Conservation (phyloP, 805 yeast genomes). For the Kazachstania bromeliacearum region DNA sequence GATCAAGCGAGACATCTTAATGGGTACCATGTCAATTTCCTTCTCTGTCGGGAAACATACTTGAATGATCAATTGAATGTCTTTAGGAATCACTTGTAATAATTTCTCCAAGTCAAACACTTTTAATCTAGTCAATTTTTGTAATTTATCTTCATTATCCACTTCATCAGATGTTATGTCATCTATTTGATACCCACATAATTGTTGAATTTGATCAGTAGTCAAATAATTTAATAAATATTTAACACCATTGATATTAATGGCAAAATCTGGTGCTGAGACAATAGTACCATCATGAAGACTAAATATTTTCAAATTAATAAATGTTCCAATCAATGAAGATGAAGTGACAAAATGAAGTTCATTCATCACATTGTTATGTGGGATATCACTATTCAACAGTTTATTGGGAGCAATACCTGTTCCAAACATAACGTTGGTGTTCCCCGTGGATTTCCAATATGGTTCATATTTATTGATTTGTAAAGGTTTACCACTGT, state of each 20-base stretch:
- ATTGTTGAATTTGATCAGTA: conserved; percentile 25
- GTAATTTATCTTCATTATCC: conserved; percentile 21
- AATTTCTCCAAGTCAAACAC: conserved; percentile 54
- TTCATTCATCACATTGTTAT: not conserved
- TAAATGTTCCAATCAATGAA: conserved; percentile 74
- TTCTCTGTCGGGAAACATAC: conserved; percentile 62
- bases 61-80: conserved; percentile 62
- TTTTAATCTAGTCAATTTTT: conserved; percentile 27
- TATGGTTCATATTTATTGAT: conserved; percentile 80
- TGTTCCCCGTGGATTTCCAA: conserved; percentile 79
- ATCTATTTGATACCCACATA: conserved; percentile 23
- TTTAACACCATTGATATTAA: conserved; percentile 43
- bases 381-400: not conserved
- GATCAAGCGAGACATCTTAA: conserved; percentile 34
- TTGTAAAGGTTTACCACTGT: conserved; percentile 71
- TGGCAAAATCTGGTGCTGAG: conserved; percentile 59
- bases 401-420: not conserved
- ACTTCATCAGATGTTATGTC: conserved; percentile 15
- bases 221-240: conserved; percentile 53
- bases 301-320: conserved; percentile 57
- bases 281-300: conserved; percentile 81
- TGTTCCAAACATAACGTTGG: conserved; percentile 4
- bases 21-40: conserved; percentile 35
- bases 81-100: conserved; percentile 44
- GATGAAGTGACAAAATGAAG: conserved; percentile 72